Conservation (phyloP, 1,284 basidiomycete species). For the Ustilago vetiveriae region DNA sequence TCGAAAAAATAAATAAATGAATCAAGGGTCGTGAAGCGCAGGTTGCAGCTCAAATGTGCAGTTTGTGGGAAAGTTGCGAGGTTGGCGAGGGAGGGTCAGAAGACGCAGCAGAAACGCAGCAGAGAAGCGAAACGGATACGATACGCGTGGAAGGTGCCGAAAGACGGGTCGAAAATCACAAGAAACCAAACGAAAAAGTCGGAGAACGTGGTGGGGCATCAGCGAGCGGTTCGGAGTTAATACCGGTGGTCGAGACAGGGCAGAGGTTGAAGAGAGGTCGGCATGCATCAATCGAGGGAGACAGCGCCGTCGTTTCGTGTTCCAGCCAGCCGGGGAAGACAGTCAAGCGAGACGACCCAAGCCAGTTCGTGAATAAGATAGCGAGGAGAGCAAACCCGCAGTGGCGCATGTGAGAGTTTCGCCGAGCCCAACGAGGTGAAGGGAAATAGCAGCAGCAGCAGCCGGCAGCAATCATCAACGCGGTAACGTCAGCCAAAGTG, state of each 20-base stretch:
- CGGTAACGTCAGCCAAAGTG: slow-evolving; percentile 4
- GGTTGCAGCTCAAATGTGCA: too few species aligned
- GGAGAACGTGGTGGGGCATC: neutral
- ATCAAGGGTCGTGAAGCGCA: slow-evolving; percentile 6
- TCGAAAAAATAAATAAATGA: too few species aligned
- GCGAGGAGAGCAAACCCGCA: neutral
- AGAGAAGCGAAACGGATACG: neutral
- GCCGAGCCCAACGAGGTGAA: neutral
- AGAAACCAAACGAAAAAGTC: too few species aligned
- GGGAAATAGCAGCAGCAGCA: neutral
- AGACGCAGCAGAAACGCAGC: too few species aligned
- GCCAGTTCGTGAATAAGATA: neutral
- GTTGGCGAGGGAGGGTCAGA: too few species aligned
- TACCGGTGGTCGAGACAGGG: neutral
- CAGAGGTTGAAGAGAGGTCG: too few species aligned
- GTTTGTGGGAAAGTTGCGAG: too few species aligned
- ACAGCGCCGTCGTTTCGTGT: too few species aligned
- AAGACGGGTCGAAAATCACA: too few species aligned
- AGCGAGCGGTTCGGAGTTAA: slow-evolving; percentile 2
- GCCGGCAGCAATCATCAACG: neutral
- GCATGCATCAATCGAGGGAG: too few species aligned
- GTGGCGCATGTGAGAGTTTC: slow-evolving; percentile 6
- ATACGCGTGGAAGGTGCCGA: neutral
- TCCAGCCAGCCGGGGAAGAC: too few species aligned
- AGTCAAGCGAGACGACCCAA: neutral